Conservation (phyloP, 495 filamentous ascomycete species). For the Lentithecium fluviatile region DNA sequence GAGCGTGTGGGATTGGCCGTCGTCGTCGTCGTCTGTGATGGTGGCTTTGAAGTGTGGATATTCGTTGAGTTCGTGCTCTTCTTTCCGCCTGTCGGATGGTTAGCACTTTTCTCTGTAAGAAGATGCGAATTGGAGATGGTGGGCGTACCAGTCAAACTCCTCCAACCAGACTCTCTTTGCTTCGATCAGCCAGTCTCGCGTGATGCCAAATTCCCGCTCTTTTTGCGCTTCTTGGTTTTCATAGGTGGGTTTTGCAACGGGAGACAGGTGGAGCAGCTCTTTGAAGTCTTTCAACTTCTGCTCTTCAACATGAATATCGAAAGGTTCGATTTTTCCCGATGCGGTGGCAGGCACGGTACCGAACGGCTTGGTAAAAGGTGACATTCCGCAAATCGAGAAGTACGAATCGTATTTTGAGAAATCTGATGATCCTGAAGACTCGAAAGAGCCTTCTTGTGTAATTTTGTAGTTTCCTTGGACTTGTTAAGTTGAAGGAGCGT, state of each 20-base stretch:
- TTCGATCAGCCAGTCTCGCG: slow-evolving; percentile 54
- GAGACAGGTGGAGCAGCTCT: slow-evolving; percentile 1
- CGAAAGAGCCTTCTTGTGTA: too few species aligned
- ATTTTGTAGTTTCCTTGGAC: too few species aligned
- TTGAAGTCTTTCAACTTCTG: slow-evolving; percentile 18
- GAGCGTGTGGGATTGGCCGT: slow-evolving; percentile 43
- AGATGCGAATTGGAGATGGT: not conserved
- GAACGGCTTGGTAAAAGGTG: not conserved
- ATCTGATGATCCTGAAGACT: not conserved
- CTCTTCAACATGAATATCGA: slow-evolving; percentile 12
- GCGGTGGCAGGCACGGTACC: not conserved
- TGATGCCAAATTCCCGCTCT: slow-evolving; percentile 51
- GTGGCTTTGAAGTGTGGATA: slow-evolving; percentile 60
- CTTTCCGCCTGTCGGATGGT: slow-evolving; percentile 25
- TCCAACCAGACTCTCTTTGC: slow-evolving; percentile 54
- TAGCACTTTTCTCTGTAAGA: not conserved
- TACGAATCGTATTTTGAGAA: not conserved
- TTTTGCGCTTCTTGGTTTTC: slow-evolving; percentile 46
- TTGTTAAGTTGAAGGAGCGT: too few species aligned
- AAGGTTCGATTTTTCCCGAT: not conserved
- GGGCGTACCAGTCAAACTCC: slow-evolving; percentile 46
- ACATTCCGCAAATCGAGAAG: not conserved
- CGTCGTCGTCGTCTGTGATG: slow-evolving; percentile 44
- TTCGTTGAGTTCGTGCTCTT: slow-evolving; percentile 58
- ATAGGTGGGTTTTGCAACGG: slow-evolving; percentile 14